A percentile compares a stretch with the other conserved stretches of the same genome.
These are phyloP conservation scores for Coelastrella sp. DNA, from an alignment of 139 green algal species.

Conservation along the genomic window DNA sequence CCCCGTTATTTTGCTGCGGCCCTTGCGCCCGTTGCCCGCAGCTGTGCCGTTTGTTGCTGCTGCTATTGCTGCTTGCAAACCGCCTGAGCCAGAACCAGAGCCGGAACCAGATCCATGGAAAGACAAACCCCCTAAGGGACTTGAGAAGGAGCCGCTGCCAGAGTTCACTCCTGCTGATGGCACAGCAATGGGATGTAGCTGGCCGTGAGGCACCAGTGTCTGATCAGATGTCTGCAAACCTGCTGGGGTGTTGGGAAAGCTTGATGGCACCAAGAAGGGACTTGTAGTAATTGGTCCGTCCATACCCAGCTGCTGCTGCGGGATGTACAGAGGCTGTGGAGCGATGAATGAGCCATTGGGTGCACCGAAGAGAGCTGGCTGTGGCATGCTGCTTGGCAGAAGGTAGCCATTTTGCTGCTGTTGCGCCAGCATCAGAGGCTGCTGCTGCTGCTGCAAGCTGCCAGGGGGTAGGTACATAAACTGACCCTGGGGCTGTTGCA, in stretches of 20 bases:
- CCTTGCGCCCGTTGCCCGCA: not conserved
- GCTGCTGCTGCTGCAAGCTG: constrained; percentile 8
- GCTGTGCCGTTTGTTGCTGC: not conserved
- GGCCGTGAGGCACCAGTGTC: not conserved
- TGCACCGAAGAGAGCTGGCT: not conserved
- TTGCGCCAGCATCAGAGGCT: not conserved
- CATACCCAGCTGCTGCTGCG: not conserved
- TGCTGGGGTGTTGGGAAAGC: not conserved
- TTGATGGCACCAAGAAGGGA: not conserved
- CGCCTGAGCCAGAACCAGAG: not conserved
- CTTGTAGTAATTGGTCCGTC: not conserved
- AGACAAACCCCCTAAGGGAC: not conserved
- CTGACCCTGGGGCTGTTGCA: not conserved
- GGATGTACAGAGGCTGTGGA: not conserved
- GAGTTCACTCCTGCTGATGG: not conserved
- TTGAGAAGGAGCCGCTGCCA: not conserved
- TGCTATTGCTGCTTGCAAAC: not conserved
- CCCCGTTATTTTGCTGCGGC: not conserved
- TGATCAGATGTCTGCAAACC: not conserved
- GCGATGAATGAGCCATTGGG: not conserved
- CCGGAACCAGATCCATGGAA: not conserved
- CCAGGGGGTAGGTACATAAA: not conserved
- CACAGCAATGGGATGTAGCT: not conserved
- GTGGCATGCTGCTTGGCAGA: not conserved
- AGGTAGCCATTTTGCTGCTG: not conserved